These are phyloP conservation scores for Tylopilus plumbeoviolaceoides DNA, from an alignment of 768 basidiomycete genomes.

Conservation along the genomic window DNA sequence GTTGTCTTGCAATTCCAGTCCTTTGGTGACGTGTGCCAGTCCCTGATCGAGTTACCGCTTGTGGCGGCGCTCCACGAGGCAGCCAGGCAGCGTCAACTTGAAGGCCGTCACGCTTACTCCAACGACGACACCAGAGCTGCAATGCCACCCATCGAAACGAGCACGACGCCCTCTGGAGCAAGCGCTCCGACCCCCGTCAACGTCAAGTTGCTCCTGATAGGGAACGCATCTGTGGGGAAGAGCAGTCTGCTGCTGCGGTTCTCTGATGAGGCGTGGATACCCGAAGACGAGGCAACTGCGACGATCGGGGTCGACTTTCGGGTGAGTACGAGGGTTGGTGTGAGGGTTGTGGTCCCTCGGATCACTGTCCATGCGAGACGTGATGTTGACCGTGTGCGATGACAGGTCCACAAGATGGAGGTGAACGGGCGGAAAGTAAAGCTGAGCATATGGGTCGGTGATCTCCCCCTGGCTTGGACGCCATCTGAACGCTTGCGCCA, in stretches of 20 bases:
- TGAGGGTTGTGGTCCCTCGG: neutral
- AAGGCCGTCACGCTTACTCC: neutral
- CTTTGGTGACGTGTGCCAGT: neutral
- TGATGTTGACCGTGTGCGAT: neutral
- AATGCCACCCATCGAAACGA: conserved; percentile 22
- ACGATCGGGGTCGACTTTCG: conserved; percentile 86
- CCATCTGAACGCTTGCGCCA: neutral
- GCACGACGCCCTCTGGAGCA: conserved; percentile 24
- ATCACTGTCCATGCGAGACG: neutral
- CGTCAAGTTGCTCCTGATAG: conserved; percentile 80
- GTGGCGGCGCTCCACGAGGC: conserved; percentile 20
- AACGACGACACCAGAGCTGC: neutral
- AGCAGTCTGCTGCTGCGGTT: conserved; percentile 90
- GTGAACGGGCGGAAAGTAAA: conserved; percentile 82
- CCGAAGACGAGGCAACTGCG: conserved; percentile 84
- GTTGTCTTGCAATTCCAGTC: neutral
- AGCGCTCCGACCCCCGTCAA: conserved; percentile 44
- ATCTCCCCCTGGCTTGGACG: neutral
- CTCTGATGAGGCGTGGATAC: conserved; percentile 93
- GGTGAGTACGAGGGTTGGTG: conserved; percentile 40
- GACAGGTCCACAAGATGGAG: conserved; percentile 84
- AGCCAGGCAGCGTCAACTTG: conserved; percentile 5
- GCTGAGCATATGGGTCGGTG: conserved; percentile 90
- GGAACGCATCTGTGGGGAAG: conserved; percentile 90
- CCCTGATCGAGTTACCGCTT: conserved; percentile 18